Percentiles rank a stretch among this genome's conserved stretches.
phyloP scores from a whole-genome alignment of 768 basidiomycete genomes.

The Xerocomellus chrysenteron region DNA sequence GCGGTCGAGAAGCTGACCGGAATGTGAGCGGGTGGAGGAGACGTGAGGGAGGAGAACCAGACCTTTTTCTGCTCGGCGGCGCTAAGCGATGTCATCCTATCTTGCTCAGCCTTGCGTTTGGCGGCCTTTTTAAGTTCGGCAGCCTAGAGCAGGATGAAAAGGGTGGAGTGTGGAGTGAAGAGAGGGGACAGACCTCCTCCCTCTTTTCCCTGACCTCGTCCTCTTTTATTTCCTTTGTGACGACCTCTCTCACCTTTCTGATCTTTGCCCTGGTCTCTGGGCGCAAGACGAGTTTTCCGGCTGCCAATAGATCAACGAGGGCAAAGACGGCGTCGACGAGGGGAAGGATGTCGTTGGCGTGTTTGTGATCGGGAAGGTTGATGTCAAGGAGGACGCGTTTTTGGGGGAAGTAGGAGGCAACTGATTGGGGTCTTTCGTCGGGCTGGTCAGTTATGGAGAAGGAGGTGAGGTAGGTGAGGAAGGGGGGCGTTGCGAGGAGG shows the following conservation, averaged over 20 bases:
- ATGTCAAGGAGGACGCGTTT: constrained; percentile 66
- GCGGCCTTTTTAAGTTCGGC: constrained; percentile 69
- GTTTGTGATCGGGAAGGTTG: constrained; percentile 48
- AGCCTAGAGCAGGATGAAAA: constrained; percentile 33
- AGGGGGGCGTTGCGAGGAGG: constrained; percentile 61
- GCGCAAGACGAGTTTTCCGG: constrained; percentile 53
- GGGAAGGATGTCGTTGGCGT: constrained; percentile 46
- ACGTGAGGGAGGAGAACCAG: not conserved
- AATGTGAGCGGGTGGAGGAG: constrained; percentile 1
- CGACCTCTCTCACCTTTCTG: constrained; percentile 66
- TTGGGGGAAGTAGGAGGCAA: constrained; percentile 44
- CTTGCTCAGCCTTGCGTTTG: constrained; percentile 73
- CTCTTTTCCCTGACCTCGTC: constrained; percentile 66
- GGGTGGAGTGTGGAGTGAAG: not conserved
- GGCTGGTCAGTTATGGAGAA: constrained; percentile 91
- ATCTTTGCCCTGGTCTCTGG: constrained; percentile 84
- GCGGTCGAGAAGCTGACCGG: constrained; percentile 59
- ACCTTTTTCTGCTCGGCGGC: constrained; percentile 85
- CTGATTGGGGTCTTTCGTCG: constrained; percentile 57
- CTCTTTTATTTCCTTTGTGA: constrained; percentile 66
- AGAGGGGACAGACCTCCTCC: constrained; percentile 53
- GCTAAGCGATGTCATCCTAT: constrained; percentile 68
- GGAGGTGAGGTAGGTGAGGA: constrained; percentile 78
- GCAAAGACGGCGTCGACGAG: constrained; percentile 71
- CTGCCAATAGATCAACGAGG: constrained; percentile 65